Conservation (phyloP, 805 yeast genomes). For the Tetrapisispora namnaoensis region DNA sequence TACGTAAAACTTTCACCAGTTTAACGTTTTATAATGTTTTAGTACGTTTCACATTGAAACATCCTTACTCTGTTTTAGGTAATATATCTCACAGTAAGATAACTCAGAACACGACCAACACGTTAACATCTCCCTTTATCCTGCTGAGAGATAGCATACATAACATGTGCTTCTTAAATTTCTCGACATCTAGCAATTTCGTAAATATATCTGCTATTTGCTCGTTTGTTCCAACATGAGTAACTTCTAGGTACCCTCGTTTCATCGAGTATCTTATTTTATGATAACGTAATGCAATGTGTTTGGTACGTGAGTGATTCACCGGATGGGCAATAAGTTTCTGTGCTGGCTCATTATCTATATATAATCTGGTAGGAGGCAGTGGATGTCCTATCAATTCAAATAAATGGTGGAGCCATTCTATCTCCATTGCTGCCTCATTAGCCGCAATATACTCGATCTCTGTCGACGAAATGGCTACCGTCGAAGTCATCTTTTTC, state of each 20-base stretch:
- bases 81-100: too few species aligned
- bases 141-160: too few species aligned
- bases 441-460: slow-evolving; percentile 7
- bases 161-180: too few species aligned
- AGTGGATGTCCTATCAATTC: neutral
- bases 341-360: slow-evolving; percentile 7
- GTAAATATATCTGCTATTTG: slow-evolving; percentile 6
- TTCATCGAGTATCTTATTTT: slow-evolving; percentile 3
- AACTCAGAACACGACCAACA: too few species aligned
- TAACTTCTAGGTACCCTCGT: neutral
- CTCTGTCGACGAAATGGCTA: slow-evolving; percentile 7
- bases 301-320: slow-evolving; percentile 6
- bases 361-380: neutral
- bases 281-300: slow-evolving; percentile 6
- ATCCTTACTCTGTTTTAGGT: too few species aligned
- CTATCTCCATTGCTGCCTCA: slow-evolving; percentile 6
- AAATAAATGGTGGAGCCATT: slow-evolving; percentile 4
- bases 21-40: too few species aligned
- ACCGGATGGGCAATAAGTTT: slow-evolving; percentile 4
- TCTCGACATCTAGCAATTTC: slow-evolving; percentile 2
- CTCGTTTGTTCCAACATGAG: slow-evolving; percentile 2
- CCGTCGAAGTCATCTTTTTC: slow-evolving; percentile 6
- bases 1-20: too few species aligned
- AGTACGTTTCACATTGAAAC: too few species aligned
- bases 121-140: too few species aligned